Conservation (phyloP, 805 yeast genomes). For the Ogataea methanolica region DNA sequence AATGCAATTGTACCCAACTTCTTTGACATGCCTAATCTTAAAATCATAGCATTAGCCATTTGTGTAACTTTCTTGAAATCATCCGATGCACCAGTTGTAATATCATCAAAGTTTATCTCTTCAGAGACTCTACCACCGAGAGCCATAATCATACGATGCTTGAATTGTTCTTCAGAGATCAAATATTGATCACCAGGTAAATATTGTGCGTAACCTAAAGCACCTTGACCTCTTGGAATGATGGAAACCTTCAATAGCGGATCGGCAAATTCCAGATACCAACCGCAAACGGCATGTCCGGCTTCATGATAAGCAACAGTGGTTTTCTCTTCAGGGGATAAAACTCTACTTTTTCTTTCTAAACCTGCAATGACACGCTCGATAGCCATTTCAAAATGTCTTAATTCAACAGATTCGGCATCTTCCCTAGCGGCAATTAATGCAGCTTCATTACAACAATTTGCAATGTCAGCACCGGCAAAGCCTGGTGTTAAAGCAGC, state of each 20-base stretch:
- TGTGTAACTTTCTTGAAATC: constrained; percentile 94
- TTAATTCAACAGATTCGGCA: constrained; percentile 61
- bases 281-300: constrained; percentile 98
- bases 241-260: constrained; percentile 94
- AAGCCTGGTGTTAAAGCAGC: constrained; percentile 98
- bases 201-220: constrained; percentile 96
- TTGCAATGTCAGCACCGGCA: constrained; percentile 97
- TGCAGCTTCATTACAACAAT: constrained; percentile 96
- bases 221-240: constrained; percentile 95
- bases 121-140: constrained; percentile 97
- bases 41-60: constrained; percentile 92
- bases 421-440: constrained; percentile 89
- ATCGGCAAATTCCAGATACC: constrained; percentile 89
- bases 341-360: constrained; percentile 80
- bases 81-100: constrained; percentile 94
- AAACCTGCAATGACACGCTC: constrained; percentile 97
- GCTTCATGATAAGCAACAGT: constrained; percentile 98
- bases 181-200: constrained; percentile 89
- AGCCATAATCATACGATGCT: constrained; percentile 92
- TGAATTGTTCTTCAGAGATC: constrained; percentile 65
- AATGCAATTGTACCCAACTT: constrained; percentile 82
- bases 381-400: constrained; percentile 92
- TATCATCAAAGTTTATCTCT: constrained; percentile 86
- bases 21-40: constrained; percentile 84
- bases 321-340: constrained; percentile 80